A percentile compares a stretch with the other conserved stretches of the same genome.
These are phyloP conservation scores for Leishmania amazonensis DNA, from an alignment of 208 protist species.

Conservation along the genomic window DNA sequence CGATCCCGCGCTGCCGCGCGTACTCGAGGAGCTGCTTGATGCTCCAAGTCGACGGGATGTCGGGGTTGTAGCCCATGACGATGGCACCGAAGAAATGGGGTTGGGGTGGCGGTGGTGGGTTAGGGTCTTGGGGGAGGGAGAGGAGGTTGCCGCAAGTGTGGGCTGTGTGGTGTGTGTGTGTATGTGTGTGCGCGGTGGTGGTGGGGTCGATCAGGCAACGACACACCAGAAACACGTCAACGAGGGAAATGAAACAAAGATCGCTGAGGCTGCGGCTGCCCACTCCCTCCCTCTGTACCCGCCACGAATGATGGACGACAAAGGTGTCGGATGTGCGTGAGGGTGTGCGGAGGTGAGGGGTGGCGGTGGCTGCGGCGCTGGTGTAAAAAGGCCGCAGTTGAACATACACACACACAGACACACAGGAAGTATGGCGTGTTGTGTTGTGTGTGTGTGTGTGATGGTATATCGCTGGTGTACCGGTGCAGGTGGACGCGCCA, in stretches of 20 bases:
- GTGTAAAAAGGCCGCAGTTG: background rate
- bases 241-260: background rate
- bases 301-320: too few relatives aligned
- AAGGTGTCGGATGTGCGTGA: background rate
- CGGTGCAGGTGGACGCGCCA: background rate
- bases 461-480: background rate
- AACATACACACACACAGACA: background rate
- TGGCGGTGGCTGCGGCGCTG: background rate
- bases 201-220: too few relatives aligned
- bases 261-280: background rate
- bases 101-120: background rate
- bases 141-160: background rate
- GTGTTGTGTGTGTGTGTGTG: background rate
- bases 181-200: too few relatives aligned
- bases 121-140: background rate
- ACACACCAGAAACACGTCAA: background rate
- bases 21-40: conserved; percentile 47
- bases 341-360: background rate
- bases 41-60: conserved; percentile 53
- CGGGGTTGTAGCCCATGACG: conserved; percentile 31
- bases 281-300: background rate
- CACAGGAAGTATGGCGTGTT: background rate
- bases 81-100: background rate
- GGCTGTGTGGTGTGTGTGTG: background rate
- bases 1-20: conserved; percentile 31